Evolutionary conservation across 805 yeast genomes (phyloP).

Genomic region (Danielia reshetovae): DNA sequence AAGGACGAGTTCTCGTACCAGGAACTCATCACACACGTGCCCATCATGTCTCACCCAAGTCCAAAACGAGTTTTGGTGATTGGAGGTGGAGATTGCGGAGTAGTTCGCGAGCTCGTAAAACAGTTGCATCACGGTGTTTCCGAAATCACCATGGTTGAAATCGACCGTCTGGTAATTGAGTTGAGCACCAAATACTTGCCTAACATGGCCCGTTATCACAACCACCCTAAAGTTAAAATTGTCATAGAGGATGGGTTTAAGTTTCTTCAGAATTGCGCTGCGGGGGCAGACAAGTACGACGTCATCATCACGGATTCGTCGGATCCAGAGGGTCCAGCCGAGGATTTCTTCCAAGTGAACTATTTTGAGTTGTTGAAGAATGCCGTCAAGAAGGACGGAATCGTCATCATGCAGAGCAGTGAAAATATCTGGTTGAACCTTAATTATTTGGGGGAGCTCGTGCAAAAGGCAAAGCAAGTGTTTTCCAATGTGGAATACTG

Average conservation of each 20-base stretch:
- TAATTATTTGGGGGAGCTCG: conserved; percentile 45
- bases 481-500: conserved; percentile 62
- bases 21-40: conserved; percentile 84
- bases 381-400: conserved; percentile 60
- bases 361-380: conserved; percentile 66
- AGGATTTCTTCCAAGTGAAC: conserved; percentile 72
- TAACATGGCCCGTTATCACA: conserved; percentile 62
- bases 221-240: conserved; percentile 63
- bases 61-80: conserved; percentile 80
- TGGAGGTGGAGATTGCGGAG: conserved; percentile 98
- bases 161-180: conserved; percentile 77
- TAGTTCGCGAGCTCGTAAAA: conserved; percentile 80
- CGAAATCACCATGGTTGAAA: conserved; percentile 80
- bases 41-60: conserved; percentile 68
- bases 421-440: conserved; percentile 77
- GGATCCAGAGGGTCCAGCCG: conserved; percentile 96
- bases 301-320: conserved; percentile 89
- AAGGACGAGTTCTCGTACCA: conserved; percentile 92
- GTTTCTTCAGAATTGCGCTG: conserved; percentile 44
- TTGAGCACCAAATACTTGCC: conserved; percentile 72
- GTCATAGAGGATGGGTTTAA: conserved; percentile 81
- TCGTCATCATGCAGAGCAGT: conserved; percentile 74
- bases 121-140: conserved; percentile 48
- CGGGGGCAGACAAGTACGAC: conserved; percentile 52
- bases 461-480: conserved; percentile 47